Evolutionary conservation across 176 grass and related monocot genomes (phyloP).

Genomic region (Oropetium thomaeum): DNA sequence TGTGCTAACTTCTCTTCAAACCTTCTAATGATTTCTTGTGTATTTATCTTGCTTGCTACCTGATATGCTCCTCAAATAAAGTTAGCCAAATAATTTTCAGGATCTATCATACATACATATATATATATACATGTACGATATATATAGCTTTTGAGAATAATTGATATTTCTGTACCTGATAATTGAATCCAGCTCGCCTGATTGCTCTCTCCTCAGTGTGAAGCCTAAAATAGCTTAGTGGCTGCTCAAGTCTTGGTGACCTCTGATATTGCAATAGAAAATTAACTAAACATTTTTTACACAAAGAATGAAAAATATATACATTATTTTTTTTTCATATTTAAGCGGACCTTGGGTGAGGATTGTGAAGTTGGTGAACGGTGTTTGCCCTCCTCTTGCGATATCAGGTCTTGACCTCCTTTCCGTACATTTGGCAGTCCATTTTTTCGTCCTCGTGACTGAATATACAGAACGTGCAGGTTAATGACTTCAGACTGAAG

Average conservation of each 20-base stretch:
- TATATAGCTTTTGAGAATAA: background rate
- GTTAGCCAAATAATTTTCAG: background rate
- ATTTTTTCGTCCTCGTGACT: constrained; percentile 46
- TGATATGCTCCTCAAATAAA: constrained; percentile 21
- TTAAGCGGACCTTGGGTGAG: constrained; percentile 40
- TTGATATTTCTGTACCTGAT: constrained; percentile 45
- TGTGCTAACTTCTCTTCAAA: constrained; percentile 81
- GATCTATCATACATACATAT: background rate
- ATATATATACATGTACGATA: background rate
- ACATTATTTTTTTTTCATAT: no score
- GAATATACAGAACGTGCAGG: background rate
- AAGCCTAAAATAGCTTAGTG: constrained; percentile 58
- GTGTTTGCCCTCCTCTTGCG: constrained; percentile 36
- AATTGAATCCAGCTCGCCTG: constrained; percentile 65
- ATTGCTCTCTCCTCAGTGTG: constrained; percentile 80
- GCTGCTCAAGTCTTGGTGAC: constrained; percentile 43
- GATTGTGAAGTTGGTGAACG: constrained; percentile 43
- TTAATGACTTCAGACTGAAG: background rate
- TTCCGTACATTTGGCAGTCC: constrained; percentile 39
- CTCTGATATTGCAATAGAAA: constrained; percentile 25
- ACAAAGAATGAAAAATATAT: background rate
- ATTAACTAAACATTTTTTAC: no score
- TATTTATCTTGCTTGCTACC: constrained; percentile 89
- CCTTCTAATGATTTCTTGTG: constrained; percentile 71
- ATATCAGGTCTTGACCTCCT: constrained; percentile 26